Conservation (phyloP, 2,329 filamentous ascomycete species). For the Fonsecaea pugnacius region DNA sequence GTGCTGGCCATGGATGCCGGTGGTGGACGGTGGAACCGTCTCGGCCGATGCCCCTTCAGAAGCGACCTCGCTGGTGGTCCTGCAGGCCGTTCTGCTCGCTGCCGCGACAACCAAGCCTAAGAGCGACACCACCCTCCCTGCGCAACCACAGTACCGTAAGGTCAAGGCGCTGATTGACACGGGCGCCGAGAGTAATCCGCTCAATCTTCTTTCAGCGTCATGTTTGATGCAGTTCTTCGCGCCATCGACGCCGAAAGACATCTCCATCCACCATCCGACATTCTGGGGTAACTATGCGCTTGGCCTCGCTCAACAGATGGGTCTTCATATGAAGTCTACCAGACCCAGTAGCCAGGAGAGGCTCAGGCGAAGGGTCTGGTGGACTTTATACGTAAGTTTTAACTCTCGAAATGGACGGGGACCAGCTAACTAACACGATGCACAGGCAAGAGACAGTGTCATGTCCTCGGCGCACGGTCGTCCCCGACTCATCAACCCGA, state of each 20-base stretch:
- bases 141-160: slow-evolving; percentile 19
- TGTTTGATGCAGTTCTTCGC: slow-evolving; percentile 29
- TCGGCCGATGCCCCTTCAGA: not conserved
- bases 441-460: slow-evolving; percentile 24
- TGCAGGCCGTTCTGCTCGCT: slow-evolving; percentile 24
- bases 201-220: slow-evolving; percentile 22
- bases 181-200: slow-evolving; percentile 25
- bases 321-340: slow-evolving; percentile 21
- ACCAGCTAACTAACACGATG: not conserved
- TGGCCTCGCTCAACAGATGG: slow-evolving; percentile 27
- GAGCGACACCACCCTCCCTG: slow-evolving; percentile 8
- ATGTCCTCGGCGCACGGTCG: slow-evolving; percentile 28
- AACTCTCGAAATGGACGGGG: not conserved
- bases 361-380: slow-evolving; percentile 22
- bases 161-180: slow-evolving; percentile 27
- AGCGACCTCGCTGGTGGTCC: slow-evolving; percentile 19
- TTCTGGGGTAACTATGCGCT: slow-evolving; percentile 28
- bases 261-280: slow-evolving; percentile 24
- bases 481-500: slow-evolving; percentile 21
- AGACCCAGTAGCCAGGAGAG: slow-evolving; percentile 15
- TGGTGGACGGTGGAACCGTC: slow-evolving; percentile 12
- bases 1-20: slow-evolving; percentile 32
- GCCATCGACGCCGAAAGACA: slow-evolving; percentile 25
- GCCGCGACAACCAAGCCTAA: slow-evolving; percentile 14
- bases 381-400: slow-evolving; percentile 22